A percentile compares a stretch with the other conserved stretches of the same genome.
These are phyloP conservation scores for Colletotrichum sublineola DNA, from an alignment of 2,329 filamentous ascomycete genomes.

Conservation along the genomic window DNA sequence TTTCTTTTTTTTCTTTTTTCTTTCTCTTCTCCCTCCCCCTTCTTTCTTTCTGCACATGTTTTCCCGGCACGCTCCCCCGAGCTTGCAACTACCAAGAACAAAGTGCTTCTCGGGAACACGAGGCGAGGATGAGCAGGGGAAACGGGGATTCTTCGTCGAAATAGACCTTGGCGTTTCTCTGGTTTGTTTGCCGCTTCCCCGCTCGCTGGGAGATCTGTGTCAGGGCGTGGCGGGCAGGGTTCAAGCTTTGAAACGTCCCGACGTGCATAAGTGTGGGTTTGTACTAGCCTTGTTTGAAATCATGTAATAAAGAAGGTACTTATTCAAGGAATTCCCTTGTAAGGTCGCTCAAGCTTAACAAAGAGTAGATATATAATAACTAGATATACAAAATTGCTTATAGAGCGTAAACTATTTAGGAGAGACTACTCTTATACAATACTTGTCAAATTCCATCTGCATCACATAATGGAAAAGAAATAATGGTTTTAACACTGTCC, in stretches of 20 bases:
- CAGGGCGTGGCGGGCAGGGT: conserved; percentile 15
- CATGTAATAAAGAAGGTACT: conserved; percentile 13
- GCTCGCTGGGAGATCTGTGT: neutral
- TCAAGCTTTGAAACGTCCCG: conserved; percentile 32
- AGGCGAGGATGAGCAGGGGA: neutral
- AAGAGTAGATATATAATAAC: too few relatives aligned
- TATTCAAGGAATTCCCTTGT: too few relatives aligned
- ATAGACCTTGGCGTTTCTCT: conserved; percentile 16
- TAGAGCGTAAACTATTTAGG: too few relatives aligned
- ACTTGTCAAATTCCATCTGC: too few relatives aligned
- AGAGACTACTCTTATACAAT: too few relatives aligned
- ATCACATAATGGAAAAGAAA: too few relatives aligned
- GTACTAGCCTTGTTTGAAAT: conserved; percentile 22
- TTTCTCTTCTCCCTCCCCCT: too few relatives aligned
- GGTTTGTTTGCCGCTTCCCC: neutral
- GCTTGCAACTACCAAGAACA: neutral
- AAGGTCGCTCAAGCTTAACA: too few relatives aligned
- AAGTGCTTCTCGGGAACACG: too few relatives aligned
- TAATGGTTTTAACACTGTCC: too few relatives aligned
- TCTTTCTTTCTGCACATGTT: neutral
- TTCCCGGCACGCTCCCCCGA: neutral
- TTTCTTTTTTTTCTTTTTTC: too few relatives aligned
- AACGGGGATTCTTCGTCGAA: neutral
- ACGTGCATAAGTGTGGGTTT: neutral
- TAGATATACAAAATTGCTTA: too few relatives aligned